These are phyloP conservation scores for Gentiana macrophylla DNA, from an alignment of 257 asterid species.

Conservation along the genomic window DNA sequence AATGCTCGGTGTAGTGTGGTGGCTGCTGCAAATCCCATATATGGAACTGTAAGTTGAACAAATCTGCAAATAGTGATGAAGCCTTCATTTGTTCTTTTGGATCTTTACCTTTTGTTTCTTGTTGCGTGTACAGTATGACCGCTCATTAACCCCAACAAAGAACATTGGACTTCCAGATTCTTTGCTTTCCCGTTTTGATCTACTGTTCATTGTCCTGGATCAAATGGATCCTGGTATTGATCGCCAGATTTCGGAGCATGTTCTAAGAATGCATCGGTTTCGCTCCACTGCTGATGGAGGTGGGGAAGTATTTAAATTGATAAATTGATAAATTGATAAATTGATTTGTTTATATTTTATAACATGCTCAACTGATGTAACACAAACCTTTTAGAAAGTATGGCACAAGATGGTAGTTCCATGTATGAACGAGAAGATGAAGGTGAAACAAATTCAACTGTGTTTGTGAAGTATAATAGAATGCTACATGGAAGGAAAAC, in stretches of 20 bases:
- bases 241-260: constrained; percentile 85
- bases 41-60: constrained; percentile 77
- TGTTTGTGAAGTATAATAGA: constrained; percentile 72
- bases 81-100: not conserved
- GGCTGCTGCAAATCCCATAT: constrained; percentile 99
- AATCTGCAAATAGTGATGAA: constrained; percentile 3
- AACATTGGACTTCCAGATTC: constrained; percentile 98
- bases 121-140: constrained; percentile 61
- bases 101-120: constrained; percentile 5
- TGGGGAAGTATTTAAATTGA: constrained; percentile 10
- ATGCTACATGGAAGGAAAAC: constrained; percentile 73
- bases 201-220: constrained; percentile 90
- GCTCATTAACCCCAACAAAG: constrained; percentile 89
- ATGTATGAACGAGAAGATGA: constrained; percentile 54
- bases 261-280: constrained; percentile 78
- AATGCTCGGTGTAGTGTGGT: constrained; percentile 98
- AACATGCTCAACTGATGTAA: constrained; percentile 9
- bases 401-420: constrained; percentile 35
- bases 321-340: constrained; percentile 5
- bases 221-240: constrained; percentile 97
- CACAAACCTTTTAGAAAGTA: constrained; percentile 31
- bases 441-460: constrained; percentile 52
- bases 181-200: constrained; percentile 93
- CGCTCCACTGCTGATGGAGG: constrained; percentile 75
- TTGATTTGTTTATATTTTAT: constrained; percentile 1